These are phyloP conservation scores for Rachicladosporium sp. DNA, from an alignment of 2,329 filamentous ascomycete genomes.

Conservation along the genomic window DNA sequence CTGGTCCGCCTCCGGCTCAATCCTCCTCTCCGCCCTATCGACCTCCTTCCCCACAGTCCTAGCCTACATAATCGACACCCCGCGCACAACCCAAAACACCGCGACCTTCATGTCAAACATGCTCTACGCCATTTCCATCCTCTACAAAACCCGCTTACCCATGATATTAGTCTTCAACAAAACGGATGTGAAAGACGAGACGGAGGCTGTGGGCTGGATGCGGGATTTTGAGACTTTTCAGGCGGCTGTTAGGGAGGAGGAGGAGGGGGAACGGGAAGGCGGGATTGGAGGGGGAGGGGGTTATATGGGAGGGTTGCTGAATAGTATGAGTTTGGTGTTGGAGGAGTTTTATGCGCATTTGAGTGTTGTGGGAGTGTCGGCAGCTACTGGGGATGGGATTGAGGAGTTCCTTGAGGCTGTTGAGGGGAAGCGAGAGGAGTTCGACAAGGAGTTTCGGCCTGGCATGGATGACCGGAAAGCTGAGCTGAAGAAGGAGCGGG, in stretches of 20 bases:
- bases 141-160: conserved; percentile 96
- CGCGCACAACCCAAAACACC: conserved; percentile 80
- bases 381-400: conserved; percentile 82
- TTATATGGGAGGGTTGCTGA: conserved; percentile 91
- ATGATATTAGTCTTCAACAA: conserved; percentile 99
- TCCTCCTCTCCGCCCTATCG: conserved; percentile 82
- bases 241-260: conserved; percentile 66
- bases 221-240: conserved; percentile 97
- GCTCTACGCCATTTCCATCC: conserved; percentile 95
- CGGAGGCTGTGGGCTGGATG: conserved; percentile 95
- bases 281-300: conserved; percentile 38
- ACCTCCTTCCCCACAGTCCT: conserved; percentile 94
- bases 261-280: conserved; percentile 62
- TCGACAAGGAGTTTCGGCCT: conserved; percentile 79
- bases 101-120: conserved; percentile 99
- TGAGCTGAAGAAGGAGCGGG: conserved; percentile 56
- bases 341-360: conserved; percentile 96
- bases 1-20: conserved; percentile 91
- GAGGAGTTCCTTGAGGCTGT: conserved; percentile 91
- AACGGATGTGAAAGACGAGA: conserved; percentile 88
- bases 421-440: conserved; percentile 74
- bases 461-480: conserved; percentile 70
- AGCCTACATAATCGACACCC: conserved; percentile 95
- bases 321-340: conserved; percentile 94
- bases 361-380: conserved; percentile 83